phyloP scores from a whole-genome alignment of 345 rosid genomes.

The Turnera subulata region DNA sequence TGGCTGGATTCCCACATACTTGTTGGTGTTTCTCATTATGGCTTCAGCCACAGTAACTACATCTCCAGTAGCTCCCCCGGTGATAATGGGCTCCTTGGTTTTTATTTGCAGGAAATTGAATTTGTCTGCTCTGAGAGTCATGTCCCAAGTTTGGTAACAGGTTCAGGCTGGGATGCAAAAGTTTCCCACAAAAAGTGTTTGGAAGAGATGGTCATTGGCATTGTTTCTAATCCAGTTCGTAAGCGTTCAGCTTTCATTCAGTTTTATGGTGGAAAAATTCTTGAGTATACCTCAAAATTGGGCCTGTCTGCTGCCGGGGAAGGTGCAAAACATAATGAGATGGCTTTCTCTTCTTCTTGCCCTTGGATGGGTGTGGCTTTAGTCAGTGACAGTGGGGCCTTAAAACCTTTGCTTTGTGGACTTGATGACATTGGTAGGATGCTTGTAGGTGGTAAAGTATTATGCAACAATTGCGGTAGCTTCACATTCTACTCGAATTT shows the following conservation, averaged over 20 bases:
- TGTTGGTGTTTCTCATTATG: conserved; percentile 67
- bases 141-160: conserved; percentile 49
- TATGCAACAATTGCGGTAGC: conserved; percentile 84
- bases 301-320: conserved; percentile 36
- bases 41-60: conserved; percentile 40
- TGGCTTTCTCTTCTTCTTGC: conserved; percentile 56
- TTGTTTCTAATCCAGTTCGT: conserved; percentile 60
- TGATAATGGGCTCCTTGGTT: conserved; percentile 49
- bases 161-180: conserved; percentile 76
- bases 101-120: conserved; percentile 66
- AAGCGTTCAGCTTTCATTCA: conserved; percentile 67
- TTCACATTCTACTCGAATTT: conserved; percentile 80
- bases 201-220: conserved; percentile 50
- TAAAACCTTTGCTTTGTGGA: conserved; percentile 65
- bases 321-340: conserved; percentile 28
- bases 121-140: conserved; percentile 64
- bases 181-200: conserved; percentile 38
- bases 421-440: conserved; percentile 83
- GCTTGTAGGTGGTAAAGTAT: conserved; percentile 49
- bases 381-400: conserved; percentile 33
- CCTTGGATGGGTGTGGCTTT: conserved; percentile 66
- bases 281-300: conserved; percentile 44
- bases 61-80: conserved; percentile 21
- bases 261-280: conserved; percentile 71
- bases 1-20: conserved; percentile 73